Evolutionary conservation across 345 rosid species (phyloP).

Genomic region (Hibiscus mutabilis): DNA sequence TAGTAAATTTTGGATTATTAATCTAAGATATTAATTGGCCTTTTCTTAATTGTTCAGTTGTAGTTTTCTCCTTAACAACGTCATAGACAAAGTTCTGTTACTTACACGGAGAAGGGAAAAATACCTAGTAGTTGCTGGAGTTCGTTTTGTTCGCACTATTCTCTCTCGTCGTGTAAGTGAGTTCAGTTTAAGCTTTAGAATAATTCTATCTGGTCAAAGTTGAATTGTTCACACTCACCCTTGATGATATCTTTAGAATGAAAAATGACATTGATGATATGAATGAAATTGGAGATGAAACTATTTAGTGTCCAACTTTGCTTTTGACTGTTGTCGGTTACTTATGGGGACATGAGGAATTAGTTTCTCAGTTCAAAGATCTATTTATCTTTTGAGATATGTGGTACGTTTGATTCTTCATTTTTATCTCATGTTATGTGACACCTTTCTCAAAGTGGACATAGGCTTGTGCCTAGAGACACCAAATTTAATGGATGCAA

Average conservation of each 20-base stretch:
- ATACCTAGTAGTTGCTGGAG: slow-evolving; percentile 85
- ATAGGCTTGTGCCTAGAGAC: not conserved
- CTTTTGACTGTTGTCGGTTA: not conserved
- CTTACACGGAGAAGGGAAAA: slow-evolving; percentile 85
- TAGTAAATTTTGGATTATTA: not conserved
- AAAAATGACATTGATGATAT: not conserved
- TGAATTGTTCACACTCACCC: not conserved
- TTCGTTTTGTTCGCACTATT: slow-evolving; percentile 90
- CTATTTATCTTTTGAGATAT: not conserved
- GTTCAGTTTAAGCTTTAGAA: slow-evolving; percentile 13
- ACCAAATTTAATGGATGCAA: not conserved
- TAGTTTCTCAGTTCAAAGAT: not conserved
- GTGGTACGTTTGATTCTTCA: not conserved
- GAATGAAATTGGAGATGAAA: not conserved
- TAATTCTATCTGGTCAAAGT: not conserved
- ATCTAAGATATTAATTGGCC: slow-evolving; percentile 12
- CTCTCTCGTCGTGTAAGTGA: slow-evolving; percentile 73
- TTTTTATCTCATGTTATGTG: not conserved
- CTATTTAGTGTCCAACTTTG: not conserved
- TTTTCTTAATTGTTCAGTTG: slow-evolving; percentile 49
- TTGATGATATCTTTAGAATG: not conserved
- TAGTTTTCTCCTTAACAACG: slow-evolving; percentile 76
- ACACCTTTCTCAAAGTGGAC: not conserved
- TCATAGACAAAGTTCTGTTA: slow-evolving; percentile 75
- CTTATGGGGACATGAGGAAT: not conserved